Percentiles rank a stretch among this genome's conserved stretches.
These are phyloP conservation scores for Astrocystis sublimbata DNA, from an alignment of 495 filamentous ascomycete species.

Conservation along the genomic window DNA sequence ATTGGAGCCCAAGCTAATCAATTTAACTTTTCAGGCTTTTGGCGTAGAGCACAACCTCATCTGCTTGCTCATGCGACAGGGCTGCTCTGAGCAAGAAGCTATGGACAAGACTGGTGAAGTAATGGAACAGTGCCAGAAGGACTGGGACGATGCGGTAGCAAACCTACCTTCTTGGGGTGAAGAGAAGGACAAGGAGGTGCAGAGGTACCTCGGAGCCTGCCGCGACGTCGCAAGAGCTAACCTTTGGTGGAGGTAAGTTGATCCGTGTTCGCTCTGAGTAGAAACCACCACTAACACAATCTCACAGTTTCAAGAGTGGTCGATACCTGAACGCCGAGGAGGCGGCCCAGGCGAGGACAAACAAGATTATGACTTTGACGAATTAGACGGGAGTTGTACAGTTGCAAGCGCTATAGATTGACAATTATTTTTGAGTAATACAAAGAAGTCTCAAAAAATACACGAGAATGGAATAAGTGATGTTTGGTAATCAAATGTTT, in stretches of 20 bases:
- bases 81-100: conserved; percentile 1
- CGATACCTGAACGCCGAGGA: not conserved
- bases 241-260: conserved; percentile 5
- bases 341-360: not conserved
- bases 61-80: not conserved
- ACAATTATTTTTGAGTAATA: not conserved
- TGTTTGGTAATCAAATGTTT: not conserved
- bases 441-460: no score
- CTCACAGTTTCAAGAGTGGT: not conserved
- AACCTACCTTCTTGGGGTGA: conserved; percentile 4
- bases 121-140: conserved; percentile 1
- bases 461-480: not conserved
- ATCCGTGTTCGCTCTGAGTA: not conserved
- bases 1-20: not conserved
- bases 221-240: not conserved
- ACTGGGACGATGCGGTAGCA: conserved; percentile 2
- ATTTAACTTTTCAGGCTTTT: not conserved
- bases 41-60: conserved; percentile 2
- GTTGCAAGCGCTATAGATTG: not conserved
- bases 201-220: not conserved
- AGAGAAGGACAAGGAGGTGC: conserved; percentile 1
- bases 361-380: not conserved
- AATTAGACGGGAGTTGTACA: not conserved
- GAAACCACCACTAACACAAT: not conserved
- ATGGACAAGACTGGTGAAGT: conserved; percentile 3